Base-by-base conservation (phyloP, 495 filamentous ascomycete species). In the Hypoxylon cercidicola region DNA sequence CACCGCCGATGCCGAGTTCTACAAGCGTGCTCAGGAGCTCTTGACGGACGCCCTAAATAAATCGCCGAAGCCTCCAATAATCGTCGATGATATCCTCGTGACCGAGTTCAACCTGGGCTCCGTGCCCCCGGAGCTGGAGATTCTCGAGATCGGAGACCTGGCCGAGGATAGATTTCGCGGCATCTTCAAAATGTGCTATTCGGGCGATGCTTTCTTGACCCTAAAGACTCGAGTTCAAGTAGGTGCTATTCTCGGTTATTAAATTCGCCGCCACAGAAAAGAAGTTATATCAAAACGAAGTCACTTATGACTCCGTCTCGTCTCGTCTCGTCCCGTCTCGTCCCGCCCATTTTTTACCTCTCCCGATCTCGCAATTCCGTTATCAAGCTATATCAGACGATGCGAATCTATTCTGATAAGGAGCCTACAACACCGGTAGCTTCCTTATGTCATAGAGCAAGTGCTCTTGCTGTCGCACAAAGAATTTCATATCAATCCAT, bases 141-240 rank as follows among this genome's bases (percentile, higher is more conserved):
- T 99, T 41, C 74, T 98, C 72, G 95, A 99, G 81, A 93, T 99
- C 71, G 95, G 95, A 32, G 95, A 99, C 75, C 74, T 99, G 70
- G 95, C 96, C 48, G 94, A 97, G 78, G 95, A 99, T 81, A 84
- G 95, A 35, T 99, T 99, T 79, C 86, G 95, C 56, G 95, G 95
- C 62, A 97, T 99, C 69, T 99, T 99, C 79, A 97, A 97, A 76
- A 97, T 99, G 94, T 93, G 90, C 72, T 99, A 99, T 75, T 88
- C 88, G 10, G 95, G 95, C 49, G 94, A 99, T 74, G 94, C 95
- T 15, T 97, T 91, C 71, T 78, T 99, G 77, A 98, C 95, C 18
- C 84, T 99, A 37, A 92, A 91, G 73, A 99, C 95, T 39, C 85
- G 93, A 74, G 95, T 99, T 47, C 94, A 99, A 79, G 88, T 89